A percentile compares a stretch with the other conserved stretches of the same genome.
Evolutionary conservation across 2,329 filamentous ascomycete genomes (phyloP).

Genomic region (Lomentospora prolificans): DNA sequence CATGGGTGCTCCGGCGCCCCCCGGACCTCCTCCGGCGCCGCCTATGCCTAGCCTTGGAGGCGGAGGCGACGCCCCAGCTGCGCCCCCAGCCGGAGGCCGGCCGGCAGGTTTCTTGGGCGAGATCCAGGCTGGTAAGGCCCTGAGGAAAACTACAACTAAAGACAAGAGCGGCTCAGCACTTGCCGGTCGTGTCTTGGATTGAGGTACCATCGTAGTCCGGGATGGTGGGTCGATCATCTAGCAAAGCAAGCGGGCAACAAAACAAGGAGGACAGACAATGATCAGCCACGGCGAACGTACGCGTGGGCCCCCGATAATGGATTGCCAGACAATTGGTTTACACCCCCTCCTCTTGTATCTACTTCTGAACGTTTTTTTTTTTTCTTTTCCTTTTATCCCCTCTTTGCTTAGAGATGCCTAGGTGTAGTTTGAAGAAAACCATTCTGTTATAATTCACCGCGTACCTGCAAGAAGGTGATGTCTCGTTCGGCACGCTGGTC

Average conservation of each 20-base stretch:
- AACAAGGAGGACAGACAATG: background rate
- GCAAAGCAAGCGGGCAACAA: background rate
- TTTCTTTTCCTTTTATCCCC: too few relatives aligned
- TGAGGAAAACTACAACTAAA: constrained; percentile 85
- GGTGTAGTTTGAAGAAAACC: too few relatives aligned
- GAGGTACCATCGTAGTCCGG: constrained; percentile 13
- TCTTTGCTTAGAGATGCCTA: too few relatives aligned
- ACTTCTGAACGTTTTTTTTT: too few relatives aligned
- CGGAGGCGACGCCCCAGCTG: constrained; percentile 27
- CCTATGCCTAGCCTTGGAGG: constrained; percentile 1
- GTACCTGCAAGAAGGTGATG: too few relatives aligned
- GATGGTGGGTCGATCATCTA: background rate
- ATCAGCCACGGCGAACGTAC: too few relatives aligned
- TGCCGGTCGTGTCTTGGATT: constrained; percentile 65
- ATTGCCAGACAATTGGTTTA: too few relatives aligned
- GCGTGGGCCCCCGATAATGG: too few relatives aligned
- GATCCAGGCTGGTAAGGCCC: constrained; percentile 67
- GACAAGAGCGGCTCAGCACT: constrained; percentile 66
- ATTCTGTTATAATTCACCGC: too few relatives aligned
- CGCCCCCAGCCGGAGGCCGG: constrained; percentile 34
- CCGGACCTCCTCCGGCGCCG: constrained; percentile 24
- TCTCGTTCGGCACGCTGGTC: too few relatives aligned
- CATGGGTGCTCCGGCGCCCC: constrained; percentile 20
- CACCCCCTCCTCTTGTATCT: too few relatives aligned
- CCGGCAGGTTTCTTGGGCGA: constrained; percentile 64